Evolutionary conservation across 192 early-diverging fungal species (phyloP).

Genomic region (Coemansia sp.): DNA sequence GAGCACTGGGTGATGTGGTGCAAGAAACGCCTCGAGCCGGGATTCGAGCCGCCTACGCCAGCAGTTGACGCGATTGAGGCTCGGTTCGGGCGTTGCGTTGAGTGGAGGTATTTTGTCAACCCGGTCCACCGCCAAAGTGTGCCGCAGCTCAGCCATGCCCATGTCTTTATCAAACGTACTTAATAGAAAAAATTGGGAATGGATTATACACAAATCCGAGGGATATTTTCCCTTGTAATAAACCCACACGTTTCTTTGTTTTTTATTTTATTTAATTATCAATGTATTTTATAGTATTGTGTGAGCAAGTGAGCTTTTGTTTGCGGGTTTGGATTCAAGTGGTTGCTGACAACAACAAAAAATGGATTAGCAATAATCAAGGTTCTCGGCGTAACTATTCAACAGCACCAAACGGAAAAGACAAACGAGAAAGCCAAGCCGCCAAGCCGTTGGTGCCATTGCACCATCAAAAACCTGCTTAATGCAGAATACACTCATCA

Average conservation of each 20-base stretch:
- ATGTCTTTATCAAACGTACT: slow-evolving; percentile 39
- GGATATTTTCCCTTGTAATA: not conserved
- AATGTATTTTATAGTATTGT: too few relatives aligned
- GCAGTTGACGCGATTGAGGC: slow-evolving; percentile 16
- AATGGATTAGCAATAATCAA: too few relatives aligned
- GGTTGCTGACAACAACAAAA: too few relatives aligned
- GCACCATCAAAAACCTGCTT: not conserved
- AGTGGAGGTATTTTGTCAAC: slow-evolving; percentile 50
- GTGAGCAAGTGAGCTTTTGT: too few relatives aligned
- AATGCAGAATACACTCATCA: not conserved
- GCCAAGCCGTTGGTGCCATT: not conserved
- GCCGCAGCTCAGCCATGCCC: slow-evolving; percentile 50
- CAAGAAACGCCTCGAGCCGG: slow-evolving; percentile 26
- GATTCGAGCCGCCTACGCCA: slow-evolving; percentile 23
- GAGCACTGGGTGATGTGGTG: slow-evolving; percentile 55
- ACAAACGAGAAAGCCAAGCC: too few relatives aligned
- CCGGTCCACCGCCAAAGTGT: slow-evolving; percentile 42
- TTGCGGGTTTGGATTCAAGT: too few relatives aligned
- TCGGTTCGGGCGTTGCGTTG: slow-evolving; percentile 14
- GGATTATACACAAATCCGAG: not conserved
- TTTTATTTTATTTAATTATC: not conserved
- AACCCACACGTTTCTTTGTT: not conserved
- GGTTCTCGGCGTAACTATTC: too few relatives aligned
- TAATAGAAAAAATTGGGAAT: not conserved
- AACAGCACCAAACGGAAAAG: too few relatives aligned